Evolutionary conservation across 2,329 filamentous ascomycete genomes (phyloP).

Genomic region (Neobulgaria alba): DNA sequence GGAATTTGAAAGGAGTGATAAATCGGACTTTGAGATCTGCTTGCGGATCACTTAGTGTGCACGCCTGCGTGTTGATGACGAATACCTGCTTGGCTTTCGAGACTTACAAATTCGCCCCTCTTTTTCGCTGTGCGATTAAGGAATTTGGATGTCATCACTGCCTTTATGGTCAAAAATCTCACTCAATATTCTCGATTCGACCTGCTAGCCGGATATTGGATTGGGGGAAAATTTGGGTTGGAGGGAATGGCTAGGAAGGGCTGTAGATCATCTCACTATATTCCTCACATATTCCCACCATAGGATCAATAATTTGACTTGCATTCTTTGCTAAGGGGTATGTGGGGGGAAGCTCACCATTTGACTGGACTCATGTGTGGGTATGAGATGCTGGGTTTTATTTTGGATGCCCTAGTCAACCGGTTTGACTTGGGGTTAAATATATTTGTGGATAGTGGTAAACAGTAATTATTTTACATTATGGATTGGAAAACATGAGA

Average conservation of each 20-base stretch:
- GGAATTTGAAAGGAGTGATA: background rate
- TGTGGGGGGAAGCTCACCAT: no score
- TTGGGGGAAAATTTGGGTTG: constrained; percentile 1
- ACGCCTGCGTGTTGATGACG: constrained; percentile 25
- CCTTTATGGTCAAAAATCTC: no score
- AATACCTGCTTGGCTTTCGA: constrained; percentile 7
- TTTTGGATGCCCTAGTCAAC: background rate
- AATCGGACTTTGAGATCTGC: constrained; percentile 13
- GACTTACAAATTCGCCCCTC: background rate
- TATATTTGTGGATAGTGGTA: no score
- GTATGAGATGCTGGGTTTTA: constrained; percentile 19
- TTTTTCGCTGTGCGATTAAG: constrained; percentile 16
- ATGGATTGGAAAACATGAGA: no score
- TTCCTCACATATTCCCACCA: no score
- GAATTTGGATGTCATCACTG: constrained; percentile 10
- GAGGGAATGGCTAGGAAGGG: constrained; percentile 11
- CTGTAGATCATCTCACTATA: constrained; percentile 28
- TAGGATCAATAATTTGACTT: no score
- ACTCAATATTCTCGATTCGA: no score
- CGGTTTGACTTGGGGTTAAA: no score
- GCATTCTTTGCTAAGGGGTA: no score
- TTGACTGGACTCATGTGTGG: constrained; percentile 14
- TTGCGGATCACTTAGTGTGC: constrained; percentile 17
- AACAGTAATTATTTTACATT: no score
- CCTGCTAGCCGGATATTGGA: constrained; percentile 15